Base-by-base conservation (phyloP, 2,329 filamentous ascomycete genomes). In the Sporothrix phasma region DNA sequence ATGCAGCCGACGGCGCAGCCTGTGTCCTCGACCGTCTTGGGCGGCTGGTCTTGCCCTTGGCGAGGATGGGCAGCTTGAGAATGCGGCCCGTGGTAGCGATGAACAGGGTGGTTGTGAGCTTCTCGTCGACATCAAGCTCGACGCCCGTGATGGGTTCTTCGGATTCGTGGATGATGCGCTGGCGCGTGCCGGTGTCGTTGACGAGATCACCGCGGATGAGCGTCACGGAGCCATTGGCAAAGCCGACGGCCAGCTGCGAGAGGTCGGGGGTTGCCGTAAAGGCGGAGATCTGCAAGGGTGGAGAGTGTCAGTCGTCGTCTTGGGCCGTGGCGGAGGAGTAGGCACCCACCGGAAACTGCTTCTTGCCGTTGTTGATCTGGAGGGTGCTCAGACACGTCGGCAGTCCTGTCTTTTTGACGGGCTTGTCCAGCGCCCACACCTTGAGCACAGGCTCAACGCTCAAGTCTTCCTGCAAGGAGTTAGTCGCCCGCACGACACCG, bases 1-100 rank as follows among this genome's bases (percentile, higher is more conserved):
- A 99, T 96, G 74, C 95, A 99, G 0, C 92, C 92, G n/a, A 96
- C 85, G 11, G 85, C 92, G 72, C 93, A 97, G 1, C 94, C 94
- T 19, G 84, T 81, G 72, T 97, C 92, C 73, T 97, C 94, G 19
- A 97, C 81, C 0, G 90, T 90, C 69, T 92, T 88, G 3, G 93
- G 89, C 4, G 92, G 89, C 69, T 95, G 88, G 92, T 91, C 74
- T 97, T 92, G 0, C 92, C 92, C 74, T 89, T 88, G 26, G 92
- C 92, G 10, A 91, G 90, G 67, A 97, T 90, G 3, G 90, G 84
- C 54, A 99, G 80, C 64, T 91, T 96, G 69, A 96, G 78, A 64
- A 99, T 91, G 51, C 91, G 86, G 34, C 86, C 88, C 0, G 92
- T 97, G 0, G 94, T 99, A 3, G 92, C 90, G 64, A 99, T 89